These are phyloP conservation scores for Monilinia fructicola DNA, from an alignment of 2,329 filamentous ascomycete genomes.

Conservation along the genomic window DNA sequence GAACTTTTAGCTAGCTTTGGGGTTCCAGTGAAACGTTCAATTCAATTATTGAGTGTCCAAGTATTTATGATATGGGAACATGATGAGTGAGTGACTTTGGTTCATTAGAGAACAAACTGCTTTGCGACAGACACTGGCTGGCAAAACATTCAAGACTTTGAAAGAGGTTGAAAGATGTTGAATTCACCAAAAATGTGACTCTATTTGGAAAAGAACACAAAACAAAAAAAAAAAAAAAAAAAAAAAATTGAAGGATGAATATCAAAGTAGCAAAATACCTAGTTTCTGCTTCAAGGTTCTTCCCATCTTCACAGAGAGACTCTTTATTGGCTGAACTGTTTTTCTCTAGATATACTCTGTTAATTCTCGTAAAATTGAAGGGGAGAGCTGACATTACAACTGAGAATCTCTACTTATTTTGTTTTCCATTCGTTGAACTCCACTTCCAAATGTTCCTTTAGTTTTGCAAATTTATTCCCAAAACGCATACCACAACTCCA, in stretches of 20 bases:
- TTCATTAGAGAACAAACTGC: neutral
- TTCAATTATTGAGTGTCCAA: no score
- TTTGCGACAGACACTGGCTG: neutral
- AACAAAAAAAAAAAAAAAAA: no score
- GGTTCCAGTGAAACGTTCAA: neutral
- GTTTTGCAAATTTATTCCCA: constrained; percentile 66
- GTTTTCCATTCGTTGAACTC: constrained; percentile 77
- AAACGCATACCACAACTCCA: constrained; percentile 82
- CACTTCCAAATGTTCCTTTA: constrained; percentile 72
- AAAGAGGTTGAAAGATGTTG: no score
- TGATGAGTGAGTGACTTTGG: neutral
- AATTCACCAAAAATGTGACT: no score
- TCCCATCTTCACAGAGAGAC: neutral
- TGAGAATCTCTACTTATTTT: constrained; percentile 45
- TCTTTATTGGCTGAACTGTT: neutral
- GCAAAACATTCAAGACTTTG: no score
- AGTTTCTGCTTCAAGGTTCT: neutral
- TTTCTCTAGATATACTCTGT: neutral
- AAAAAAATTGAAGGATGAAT: neutral
- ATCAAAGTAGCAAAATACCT: no score
- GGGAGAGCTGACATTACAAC: no score
- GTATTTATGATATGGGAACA: no score
- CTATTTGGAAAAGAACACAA: no score
- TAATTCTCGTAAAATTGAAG: neutral
- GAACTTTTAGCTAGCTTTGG: no score